Evolutionary conservation across 129 eudicot genomes (phyloP), one percentile per base, ranked within the genome.

Genomic region (Scalesia atractyloides): DNA sequence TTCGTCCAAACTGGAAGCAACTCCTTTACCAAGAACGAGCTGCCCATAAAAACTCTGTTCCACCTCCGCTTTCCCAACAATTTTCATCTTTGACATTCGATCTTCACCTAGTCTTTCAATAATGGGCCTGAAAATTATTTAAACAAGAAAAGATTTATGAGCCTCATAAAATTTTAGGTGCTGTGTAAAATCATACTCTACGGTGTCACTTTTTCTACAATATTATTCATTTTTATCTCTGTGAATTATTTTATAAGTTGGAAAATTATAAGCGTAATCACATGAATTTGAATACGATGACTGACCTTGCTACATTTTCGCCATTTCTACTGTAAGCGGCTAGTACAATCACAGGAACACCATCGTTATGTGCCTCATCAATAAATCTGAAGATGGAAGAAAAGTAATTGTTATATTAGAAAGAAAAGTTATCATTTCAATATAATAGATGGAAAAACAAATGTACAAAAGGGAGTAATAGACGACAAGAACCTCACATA

Each of bases 1-100:
- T 64, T 94, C 98, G 57, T 86, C 96, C 80, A 87, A 72, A 78
- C 97, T 85, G 66, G 97, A 82, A 49, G 86, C 82, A 24, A 79
- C 87, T 68, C 90, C 97, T 75, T 90, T 73, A 16, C 97, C 97
- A 75, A 83, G 81, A 54, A 82, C 88, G 56, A 94, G 92, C 72
- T 90, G 97, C 44, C 91, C 86, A 57, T 87, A 94, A 50, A 83
- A 87, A 67, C 98, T 94, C 56, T 88, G 80, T 54, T 94, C 87
- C 61, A 87, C 87, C 84, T 94, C 98, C 16, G 9, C 43, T 49
- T 81, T 84, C 60, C 98, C 98, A 66, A 90, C 80, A 61, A 88
- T 57, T 73, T 87, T 90, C 48, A 82, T 73, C 80, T 78, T 88
- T 34, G 97, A 86, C 72, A 73, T 68, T 76, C 88, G 79, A 68